Evolutionary conservation across 257 asterid genomes (phyloP).

Genomic region (Thymus mandschuricus): DNA sequence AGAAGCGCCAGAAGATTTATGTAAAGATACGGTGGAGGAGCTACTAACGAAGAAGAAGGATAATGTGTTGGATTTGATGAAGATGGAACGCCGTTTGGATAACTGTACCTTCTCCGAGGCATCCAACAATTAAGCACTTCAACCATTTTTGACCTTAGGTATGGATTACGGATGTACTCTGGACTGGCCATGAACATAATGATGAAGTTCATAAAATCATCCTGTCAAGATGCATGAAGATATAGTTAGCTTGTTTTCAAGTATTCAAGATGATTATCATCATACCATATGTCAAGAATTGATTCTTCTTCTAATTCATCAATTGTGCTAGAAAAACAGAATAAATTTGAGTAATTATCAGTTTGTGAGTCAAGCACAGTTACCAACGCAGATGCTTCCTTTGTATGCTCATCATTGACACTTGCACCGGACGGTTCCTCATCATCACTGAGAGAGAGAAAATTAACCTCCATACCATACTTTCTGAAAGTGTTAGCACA

Average conservation of each 20-base stretch:
- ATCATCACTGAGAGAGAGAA: too few species aligned
- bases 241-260: constrained; percentile 23
- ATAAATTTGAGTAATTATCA: too few species aligned
- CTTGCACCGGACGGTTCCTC: too few species aligned
- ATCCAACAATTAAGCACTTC: constrained; percentile 98
- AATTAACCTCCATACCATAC: too few species aligned
- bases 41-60: constrained; percentile 51
- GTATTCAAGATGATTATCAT: constrained; percentile 25
- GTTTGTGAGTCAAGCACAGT: too few species aligned
- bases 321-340: too few species aligned
- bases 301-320: too few species aligned
- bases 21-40: constrained; percentile 54
- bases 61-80: constrained; percentile 71
- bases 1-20: constrained; percentile 41
- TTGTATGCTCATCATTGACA: too few species aligned
- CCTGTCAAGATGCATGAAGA: constrained; percentile 50
- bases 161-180: constrained; percentile 90
- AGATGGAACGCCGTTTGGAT: constrained; percentile 69
- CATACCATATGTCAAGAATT: too few species aligned
- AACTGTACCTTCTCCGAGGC: constrained; percentile 82
- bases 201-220: constrained; percentile 96
- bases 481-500: too few species aligned
- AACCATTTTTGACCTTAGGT: constrained; percentile 97
- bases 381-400: too few species aligned
- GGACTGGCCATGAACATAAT: constrained; percentile 99